These are phyloP conservation scores for Hygrophila difformis DNA, from an alignment of 257 asterid genomes.

Conservation along the genomic window DNA sequence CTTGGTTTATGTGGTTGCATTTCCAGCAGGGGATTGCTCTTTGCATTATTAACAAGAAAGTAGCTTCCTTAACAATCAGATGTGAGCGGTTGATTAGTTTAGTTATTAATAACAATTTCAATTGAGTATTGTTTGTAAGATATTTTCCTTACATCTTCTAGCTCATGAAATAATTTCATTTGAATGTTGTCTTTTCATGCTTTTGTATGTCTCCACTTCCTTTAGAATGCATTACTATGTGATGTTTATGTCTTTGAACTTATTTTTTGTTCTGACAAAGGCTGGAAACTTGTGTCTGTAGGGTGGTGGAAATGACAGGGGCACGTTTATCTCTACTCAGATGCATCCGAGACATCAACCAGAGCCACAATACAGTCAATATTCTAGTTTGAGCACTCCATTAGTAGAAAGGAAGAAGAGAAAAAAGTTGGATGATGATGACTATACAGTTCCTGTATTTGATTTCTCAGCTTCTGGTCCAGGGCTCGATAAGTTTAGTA, in stretches of 20 bases:
- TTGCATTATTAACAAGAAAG: no score
- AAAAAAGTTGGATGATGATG: conserved; percentile 49
- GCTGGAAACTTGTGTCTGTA: conserved; percentile 21
- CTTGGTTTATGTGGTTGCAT: no score
- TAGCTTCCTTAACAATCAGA: no score
- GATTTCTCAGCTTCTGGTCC: conserved; percentile 27
- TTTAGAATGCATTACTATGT: not conserved
- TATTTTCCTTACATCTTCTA: no score
- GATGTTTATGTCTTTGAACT: conserved; percentile 4
- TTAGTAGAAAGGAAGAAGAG: conserved; percentile 26
- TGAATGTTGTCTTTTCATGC: no score
- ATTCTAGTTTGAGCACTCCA: conserved; percentile 32
- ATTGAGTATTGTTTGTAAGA: no score
- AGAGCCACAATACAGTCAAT: conserved; percentile 31
- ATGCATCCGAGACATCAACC: conserved; percentile 30
- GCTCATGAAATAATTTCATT: no score
- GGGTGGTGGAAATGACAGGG: conserved; percentile 50
- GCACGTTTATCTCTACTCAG: conserved; percentile 29
- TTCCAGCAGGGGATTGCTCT: no score
- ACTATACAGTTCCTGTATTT: conserved; percentile 62
- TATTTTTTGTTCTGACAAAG: conserved; percentile 7
- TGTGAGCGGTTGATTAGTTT: no score
- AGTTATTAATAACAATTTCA: no score
- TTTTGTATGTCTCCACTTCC: no score
- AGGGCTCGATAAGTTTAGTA: conserved; percentile 19